These are phyloP conservation scores for Pharus latifolius DNA, from an alignment of 176 grass and related monocot genomes.

Conservation along the genomic window DNA sequence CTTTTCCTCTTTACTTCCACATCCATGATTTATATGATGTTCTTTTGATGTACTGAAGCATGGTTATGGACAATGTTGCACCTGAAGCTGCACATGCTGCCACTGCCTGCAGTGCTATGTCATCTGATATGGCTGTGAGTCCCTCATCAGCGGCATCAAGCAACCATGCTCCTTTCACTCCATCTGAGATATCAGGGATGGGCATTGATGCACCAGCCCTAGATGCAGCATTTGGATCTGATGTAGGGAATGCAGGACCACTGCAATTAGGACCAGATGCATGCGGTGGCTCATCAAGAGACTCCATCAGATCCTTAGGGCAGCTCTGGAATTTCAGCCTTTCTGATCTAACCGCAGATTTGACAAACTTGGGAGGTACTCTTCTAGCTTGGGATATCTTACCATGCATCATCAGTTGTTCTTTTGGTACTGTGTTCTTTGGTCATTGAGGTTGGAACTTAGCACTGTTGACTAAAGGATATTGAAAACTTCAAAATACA, in stretches of 20 bases:
- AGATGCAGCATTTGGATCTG: slow-evolving; percentile 64
- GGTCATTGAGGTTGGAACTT: not conserved
- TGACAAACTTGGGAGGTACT: slow-evolving; percentile 89
- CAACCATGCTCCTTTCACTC: slow-evolving; percentile 81
- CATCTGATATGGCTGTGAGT: slow-evolving; percentile 91
- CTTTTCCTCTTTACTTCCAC: not conserved
- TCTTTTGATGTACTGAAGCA: slow-evolving; percentile 35
- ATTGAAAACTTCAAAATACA: not conserved
- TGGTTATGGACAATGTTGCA: slow-evolving; percentile 50
- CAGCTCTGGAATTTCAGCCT: slow-evolving; percentile 99
- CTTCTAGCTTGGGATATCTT: not conserved
- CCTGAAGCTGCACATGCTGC: slow-evolving; percentile 36
- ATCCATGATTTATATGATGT: not conserved
- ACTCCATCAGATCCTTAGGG: slow-evolving; percentile 71
- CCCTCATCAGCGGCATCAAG: slow-evolving; percentile 82
- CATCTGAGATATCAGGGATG: slow-evolving; percentile 80
- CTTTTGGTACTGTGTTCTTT: not conserved
- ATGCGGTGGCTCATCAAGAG: slow-evolving; percentile 50
- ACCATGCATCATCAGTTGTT: not conserved
- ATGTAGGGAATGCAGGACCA: slow-evolving; percentile 37
- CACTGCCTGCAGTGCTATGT: slow-evolving; percentile 40
- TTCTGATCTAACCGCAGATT: slow-evolving; percentile 86
- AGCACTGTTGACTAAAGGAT: not conserved
- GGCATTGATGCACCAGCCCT: slow-evolving; percentile 69
- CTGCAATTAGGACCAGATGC: slow-evolving; percentile 76